Conservation (phyloP, 305 asterid genomes). For the Petunia hybrid region DNA sequence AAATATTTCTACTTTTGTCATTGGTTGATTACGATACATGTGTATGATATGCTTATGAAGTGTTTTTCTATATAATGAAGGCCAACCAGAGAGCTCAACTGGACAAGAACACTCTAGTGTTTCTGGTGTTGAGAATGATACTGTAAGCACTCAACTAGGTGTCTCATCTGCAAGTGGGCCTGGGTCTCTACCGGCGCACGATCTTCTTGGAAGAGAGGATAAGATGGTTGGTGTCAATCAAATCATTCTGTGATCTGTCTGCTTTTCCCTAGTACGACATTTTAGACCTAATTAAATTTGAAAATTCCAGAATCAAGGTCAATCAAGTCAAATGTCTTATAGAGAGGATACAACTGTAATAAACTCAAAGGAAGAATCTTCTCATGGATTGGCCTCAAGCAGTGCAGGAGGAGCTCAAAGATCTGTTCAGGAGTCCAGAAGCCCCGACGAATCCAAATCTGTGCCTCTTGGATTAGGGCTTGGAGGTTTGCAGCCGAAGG, state of each 20-base stretch:
- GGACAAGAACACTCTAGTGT: slow-evolving; percentile 47
- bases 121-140: slow-evolving; percentile 43
- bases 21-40: slow-evolving; percentile 17
- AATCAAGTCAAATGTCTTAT: slow-evolving; percentile 34
- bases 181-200: slow-evolving; percentile 38
- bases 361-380: slow-evolving; percentile 40
- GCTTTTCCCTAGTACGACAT: neutral
- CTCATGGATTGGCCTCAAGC: slow-evolving; percentile 25
- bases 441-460: slow-evolving; percentile 49
- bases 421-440: slow-evolving; percentile 46
- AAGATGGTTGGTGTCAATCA: slow-evolving; percentile 45
- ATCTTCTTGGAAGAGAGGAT: slow-evolving; percentile 37
- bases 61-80: slow-evolving; percentile 37
- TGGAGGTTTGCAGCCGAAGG: slow-evolving; percentile 85
- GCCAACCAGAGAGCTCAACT: slow-evolving; percentile 54
- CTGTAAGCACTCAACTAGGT: slow-evolving; percentile 37
- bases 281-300: slow-evolving; percentile 26
- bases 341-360: slow-evolving; percentile 28
- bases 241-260: slow-evolving; percentile 15
- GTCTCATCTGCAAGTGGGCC: slow-evolving; percentile 34
- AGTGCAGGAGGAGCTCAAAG: slow-evolving; percentile 42
- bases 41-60: slow-evolving; percentile 12
- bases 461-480: slow-evolving; percentile 85
- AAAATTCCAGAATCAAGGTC: slow-evolving; percentile 45
- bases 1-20: neutral